Conservation (phyloP, 495 filamentous ascomycete species). For the Hypoxylon perforatum region DNA sequence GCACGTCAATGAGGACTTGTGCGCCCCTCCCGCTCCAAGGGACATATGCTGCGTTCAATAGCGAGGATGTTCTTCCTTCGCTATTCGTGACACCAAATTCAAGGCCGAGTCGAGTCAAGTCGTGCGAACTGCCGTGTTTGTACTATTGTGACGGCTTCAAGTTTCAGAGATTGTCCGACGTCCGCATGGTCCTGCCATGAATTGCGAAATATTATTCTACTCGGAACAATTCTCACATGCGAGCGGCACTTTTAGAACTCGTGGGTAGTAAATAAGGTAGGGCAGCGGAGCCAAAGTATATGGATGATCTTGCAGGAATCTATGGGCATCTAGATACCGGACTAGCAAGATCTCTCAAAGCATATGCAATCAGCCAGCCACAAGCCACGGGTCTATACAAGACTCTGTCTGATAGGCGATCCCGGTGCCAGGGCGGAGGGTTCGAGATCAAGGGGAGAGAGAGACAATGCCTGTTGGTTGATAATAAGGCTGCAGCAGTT, state of each 20-base stretch:
- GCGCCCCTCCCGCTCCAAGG: not conserved
- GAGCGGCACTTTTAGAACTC: not conserved
- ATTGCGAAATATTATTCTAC: constrained; percentile 15
- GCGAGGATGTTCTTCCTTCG: not conserved
- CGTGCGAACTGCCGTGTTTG: constrained; percentile 22
- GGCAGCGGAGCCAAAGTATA: not conserved
- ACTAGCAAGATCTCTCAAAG: constrained; percentile 4
- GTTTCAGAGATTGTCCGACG: constrained; percentile 25
- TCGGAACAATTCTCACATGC: constrained; percentile 23
- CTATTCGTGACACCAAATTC: constrained; percentile 21
- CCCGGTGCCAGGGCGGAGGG: not conserved
- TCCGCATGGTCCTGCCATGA: constrained; percentile 32
- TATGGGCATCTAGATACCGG: not conserved
- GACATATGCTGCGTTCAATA: not conserved
- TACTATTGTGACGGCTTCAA: constrained; percentile 23
- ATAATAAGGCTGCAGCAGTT: constrained; percentile 21
- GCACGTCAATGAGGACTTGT: not conserved
- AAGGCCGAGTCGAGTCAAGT: constrained; percentile 8
- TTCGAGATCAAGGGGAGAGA: constrained; percentile 5
- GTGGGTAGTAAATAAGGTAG: not conserved
- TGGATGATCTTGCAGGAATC: not conserved
- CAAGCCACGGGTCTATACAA: not conserved
- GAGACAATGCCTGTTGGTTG: constrained; percentile 4
- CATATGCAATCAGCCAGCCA: constrained; percentile 9
- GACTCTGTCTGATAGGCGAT: not conserved